These are phyloP conservation scores for Diaporthe citrichinensis DNA, from an alignment of 2,329 filamentous ascomycete species.

Conservation along the genomic window DNA sequence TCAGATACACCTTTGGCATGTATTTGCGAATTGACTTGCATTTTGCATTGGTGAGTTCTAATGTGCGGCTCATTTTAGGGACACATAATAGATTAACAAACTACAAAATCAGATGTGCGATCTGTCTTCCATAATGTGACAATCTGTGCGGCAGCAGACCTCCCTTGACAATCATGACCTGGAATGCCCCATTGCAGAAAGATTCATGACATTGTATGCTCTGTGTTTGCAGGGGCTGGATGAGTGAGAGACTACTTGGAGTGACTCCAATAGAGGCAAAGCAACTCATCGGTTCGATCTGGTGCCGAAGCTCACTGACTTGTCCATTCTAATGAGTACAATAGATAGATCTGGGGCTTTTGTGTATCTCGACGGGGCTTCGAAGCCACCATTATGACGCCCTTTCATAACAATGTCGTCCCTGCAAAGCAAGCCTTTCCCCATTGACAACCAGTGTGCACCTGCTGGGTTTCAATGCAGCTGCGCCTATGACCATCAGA, in stretches of 20 bases:
- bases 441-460: neutral
- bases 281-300: neutral
- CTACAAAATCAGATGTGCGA: too few relatives aligned
- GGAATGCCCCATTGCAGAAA: too few relatives aligned
- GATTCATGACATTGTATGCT: neutral
- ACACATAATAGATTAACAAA: too few relatives aligned
- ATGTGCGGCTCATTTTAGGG: too few relatives aligned
- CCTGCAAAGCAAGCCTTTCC: neutral
- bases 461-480: neutral
- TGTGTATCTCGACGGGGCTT: neutral
- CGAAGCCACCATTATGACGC: neutral
- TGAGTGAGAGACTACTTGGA: neutral
- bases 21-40: too few relatives aligned
- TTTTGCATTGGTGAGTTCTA: too few relatives aligned
- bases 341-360: accelerated
- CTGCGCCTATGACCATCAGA: too few relatives aligned
- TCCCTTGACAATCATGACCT: neutral
- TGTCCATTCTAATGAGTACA: neutral
- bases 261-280: neutral
- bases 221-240: too few relatives aligned
- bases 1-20: too few relatives aligned
- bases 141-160: neutral
- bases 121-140: neutral
- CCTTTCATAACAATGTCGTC: neutral
- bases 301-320: neutral